Conservation (phyloP, 2,329 filamentous ascomycete species). For the Fusarium annulatum region DNA sequence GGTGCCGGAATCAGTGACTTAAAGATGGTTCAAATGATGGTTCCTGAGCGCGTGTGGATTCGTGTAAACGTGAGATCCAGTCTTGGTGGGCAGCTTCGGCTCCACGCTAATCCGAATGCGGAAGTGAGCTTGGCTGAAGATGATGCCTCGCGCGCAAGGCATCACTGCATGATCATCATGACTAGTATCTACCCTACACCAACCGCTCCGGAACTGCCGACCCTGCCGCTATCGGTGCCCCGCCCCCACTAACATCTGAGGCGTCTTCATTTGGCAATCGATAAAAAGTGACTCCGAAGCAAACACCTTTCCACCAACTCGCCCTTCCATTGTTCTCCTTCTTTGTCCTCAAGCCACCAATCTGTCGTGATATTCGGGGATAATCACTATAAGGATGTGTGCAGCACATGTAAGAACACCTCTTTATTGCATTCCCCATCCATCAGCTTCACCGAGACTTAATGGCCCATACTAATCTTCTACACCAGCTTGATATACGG, state of each 20-base stretch:
- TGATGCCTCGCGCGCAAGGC: conserved; percentile 35
- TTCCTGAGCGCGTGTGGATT: conserved; percentile 1
- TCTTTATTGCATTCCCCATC: background rate
- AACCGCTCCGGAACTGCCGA: background rate
- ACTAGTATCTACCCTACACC: conserved; percentile 25
- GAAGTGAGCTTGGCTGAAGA: conserved; percentile 12
- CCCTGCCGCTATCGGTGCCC: conserved; percentile 39
- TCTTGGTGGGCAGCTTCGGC: background rate
- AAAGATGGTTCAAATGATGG: background rate
- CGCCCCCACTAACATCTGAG: conserved; percentile 39
- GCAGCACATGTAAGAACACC: conserved; percentile 38
- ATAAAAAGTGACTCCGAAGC: conserved; percentile 33
- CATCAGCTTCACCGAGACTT: background rate
- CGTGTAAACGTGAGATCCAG: background rate
- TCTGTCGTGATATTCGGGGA: background rate
- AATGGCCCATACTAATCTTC: conserved; percentile 14
- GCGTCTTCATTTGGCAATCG: conserved; percentile 24
- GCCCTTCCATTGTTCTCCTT: conserved; percentile 18
- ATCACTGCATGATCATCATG: background rate
- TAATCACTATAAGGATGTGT: conserved; percentile 34
- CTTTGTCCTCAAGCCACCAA: conserved; percentile 22
- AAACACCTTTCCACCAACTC: conserved; percentile 19
- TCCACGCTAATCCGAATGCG: conserved; percentile 9
- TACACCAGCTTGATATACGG: conserved; percentile 43
- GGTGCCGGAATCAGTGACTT: background rate